These are phyloP conservation scores for Volvox africanus DNA, from an alignment of 139 green algal genomes.

Conservation along the genomic window DNA sequence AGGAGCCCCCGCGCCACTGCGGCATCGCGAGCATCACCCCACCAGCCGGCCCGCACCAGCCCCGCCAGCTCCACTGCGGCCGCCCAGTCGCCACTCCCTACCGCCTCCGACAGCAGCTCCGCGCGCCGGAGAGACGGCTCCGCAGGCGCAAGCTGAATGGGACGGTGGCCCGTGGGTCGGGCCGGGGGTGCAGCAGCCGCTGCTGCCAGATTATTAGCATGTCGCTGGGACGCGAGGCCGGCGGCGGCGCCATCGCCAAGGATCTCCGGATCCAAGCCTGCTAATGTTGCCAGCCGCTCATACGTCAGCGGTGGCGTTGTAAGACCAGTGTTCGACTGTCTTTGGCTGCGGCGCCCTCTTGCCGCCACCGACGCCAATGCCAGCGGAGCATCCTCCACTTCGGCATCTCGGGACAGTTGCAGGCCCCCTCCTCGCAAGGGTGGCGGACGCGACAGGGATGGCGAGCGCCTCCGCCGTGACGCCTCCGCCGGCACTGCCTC, in stretches of 20 bases:
- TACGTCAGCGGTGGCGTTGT: not conserved
- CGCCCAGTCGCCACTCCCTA: constrained; percentile 1
- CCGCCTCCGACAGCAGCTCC: constrained; percentile 25
- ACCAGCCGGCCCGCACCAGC: constrained; percentile 15
- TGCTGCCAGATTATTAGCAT: not conserved
- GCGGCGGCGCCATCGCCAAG: not conserved
- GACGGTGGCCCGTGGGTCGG: too few relatives aligned
- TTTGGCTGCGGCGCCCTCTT: not conserved
- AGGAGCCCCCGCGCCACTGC: constrained; percentile 40
- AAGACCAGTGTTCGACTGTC: not conserved
- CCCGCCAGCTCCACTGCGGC: constrained; percentile 28
- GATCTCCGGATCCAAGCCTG: constrained; percentile 8
- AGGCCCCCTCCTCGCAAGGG: too few relatives aligned
- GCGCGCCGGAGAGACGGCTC: not conserved
- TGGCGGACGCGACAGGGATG: not conserved
- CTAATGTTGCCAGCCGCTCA: constrained; percentile 25
- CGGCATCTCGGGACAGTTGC: not conserved
- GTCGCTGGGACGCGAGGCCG: not conserved
- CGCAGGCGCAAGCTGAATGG: too few relatives aligned
- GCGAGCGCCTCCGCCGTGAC: not conserved
- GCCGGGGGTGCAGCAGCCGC: too few relatives aligned
- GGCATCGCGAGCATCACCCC: constrained; percentile 14
- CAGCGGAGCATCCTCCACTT: not conserved
- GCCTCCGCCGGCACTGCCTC: not conserved
- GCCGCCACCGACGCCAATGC: not conserved